phyloP scores from a whole-genome alignment of 2,329 filamentous ascomycete genomes.

The Ilyonectria mors-panacis region DNA sequence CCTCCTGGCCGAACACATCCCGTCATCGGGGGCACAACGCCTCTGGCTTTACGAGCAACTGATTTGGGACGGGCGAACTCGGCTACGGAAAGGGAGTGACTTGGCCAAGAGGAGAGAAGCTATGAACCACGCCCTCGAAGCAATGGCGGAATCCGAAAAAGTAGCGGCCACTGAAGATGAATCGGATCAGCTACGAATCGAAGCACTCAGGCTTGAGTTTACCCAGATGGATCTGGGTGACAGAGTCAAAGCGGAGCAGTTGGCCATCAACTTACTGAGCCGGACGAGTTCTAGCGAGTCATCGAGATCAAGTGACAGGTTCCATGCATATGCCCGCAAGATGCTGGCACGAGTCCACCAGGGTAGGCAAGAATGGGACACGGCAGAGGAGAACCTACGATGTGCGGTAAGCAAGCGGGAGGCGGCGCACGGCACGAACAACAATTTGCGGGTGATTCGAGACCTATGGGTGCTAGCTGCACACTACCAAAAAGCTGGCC shows the following conservation, averaged over 20 bases:
- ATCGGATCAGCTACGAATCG: conserved; percentile 49
- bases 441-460: conserved; percentile 54
- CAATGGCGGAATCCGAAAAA: conserved; percentile 39
- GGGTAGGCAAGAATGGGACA: conserved; percentile 50
- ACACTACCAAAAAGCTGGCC: conserved; percentile 52
- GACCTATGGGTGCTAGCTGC: conserved; percentile 58
- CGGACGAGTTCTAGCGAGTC: conserved; percentile 43
- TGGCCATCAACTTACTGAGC: conserved; percentile 49
- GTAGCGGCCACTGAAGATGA: conserved; percentile 29
- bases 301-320: conserved; percentile 51
- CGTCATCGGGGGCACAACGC: conserved; percentile 47
- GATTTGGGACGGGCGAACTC: conserved; percentile 57
- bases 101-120: conserved; percentile 45
- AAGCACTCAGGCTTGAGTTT: conserved; percentile 55
- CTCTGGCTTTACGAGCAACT: conserved; percentile 58
- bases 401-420: conserved; percentile 53
- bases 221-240: conserved; percentile 57
- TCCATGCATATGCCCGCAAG: conserved; percentile 57
- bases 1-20: conserved; percentile 51
- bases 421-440: conserved; percentile 53
- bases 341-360: conserved; percentile 56
- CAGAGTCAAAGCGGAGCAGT: conserved; percentile 49
- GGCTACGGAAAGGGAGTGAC: conserved; percentile 52
- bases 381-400: conserved; percentile 53
- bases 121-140: conserved; percentile 52